phyloP scores from a whole-genome alignment of 2,329 filamentous ascomycete species.

The Didymella pomorum region DNA sequence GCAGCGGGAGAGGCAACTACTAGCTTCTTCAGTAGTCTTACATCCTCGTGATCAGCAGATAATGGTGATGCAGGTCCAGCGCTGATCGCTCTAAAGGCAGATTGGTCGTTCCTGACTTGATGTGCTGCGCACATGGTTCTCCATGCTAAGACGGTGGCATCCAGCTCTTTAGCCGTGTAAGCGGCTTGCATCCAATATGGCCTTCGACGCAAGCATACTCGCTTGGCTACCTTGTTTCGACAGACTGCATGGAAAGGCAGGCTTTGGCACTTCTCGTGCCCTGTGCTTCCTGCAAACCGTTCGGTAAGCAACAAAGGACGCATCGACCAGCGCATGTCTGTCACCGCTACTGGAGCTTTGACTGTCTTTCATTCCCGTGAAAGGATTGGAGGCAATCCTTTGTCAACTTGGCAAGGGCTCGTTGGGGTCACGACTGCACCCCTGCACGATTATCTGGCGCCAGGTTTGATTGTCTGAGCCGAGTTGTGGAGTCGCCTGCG shows the following conservation, averaged over 20 bases:
- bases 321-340: slow-evolving; percentile 27
- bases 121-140: slow-evolving; percentile 10
- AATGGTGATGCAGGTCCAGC: slow-evolving; percentile 45
- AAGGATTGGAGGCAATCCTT: slow-evolving; percentile 41
- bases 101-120: slow-evolving; percentile 25
- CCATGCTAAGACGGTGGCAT: slow-evolving; percentile 26
- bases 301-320: slow-evolving; percentile 36
- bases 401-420: slow-evolving; percentile 29
- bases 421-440: slow-evolving; percentile 33
- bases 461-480: slow-evolving; percentile 6
- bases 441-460: slow-evolving; percentile 38
- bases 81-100: slow-evolving; percentile 29
- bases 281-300: slow-evolving; percentile 40
- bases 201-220: slow-evolving; percentile 23
- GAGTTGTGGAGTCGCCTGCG: slow-evolving; percentile 40
- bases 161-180: slow-evolving; percentile 41
- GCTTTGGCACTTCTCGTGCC: slow-evolving; percentile 27
- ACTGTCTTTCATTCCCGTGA: slow-evolving; percentile 13
- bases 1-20: slow-evolving; percentile 38
- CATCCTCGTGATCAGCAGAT: slow-evolving; percentile 32
- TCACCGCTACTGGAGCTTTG: slow-evolving; percentile 25
- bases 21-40: slow-evolving; percentile 24
- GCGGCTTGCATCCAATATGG: slow-evolving; percentile 29
- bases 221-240: slow-evolving; percentile 29
- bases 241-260: slow-evolving; percentile 25